Conservation (phyloP, 2,329 filamentous ascomycete species). For the Triangularia verruculosa region DNA sequence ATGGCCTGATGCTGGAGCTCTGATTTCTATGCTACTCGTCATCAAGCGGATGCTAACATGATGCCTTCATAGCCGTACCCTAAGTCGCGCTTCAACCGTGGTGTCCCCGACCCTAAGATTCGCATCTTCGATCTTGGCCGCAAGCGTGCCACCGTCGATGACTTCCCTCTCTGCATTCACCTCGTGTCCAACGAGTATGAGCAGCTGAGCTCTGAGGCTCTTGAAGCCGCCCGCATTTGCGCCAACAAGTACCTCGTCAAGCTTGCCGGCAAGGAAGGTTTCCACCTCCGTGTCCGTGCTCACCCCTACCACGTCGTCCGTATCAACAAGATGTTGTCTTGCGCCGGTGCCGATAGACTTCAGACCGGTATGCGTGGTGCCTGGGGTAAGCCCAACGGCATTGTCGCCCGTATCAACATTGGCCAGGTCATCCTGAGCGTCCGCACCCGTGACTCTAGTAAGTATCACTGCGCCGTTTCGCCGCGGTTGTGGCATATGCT, state of each 20-base stretch:
- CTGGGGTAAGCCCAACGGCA: slow-evolving; percentile 99
- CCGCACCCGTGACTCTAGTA: slow-evolving; percentile 91
- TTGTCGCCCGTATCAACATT: slow-evolving; percentile 99
- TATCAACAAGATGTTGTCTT: slow-evolving; percentile 99
- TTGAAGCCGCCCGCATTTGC: slow-evolving; percentile 99
- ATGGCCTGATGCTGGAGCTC: background rate
- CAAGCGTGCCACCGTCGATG: slow-evolving; percentile 98
- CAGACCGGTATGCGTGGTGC: slow-evolving; percentile 99
- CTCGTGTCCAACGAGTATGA: slow-evolving; percentile 99
- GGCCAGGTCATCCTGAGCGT: slow-evolving; percentile 98
- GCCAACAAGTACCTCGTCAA: slow-evolving; percentile 96
- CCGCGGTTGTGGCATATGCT: slow-evolving; percentile 20
- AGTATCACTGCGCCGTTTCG: slow-evolving; percentile 36
- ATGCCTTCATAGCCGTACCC: slow-evolving; percentile 76
- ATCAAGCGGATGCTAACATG: slow-evolving; percentile 51
- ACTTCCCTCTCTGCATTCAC: slow-evolving; percentile 99
- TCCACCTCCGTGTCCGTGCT: slow-evolving; percentile 76
- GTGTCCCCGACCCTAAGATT: slow-evolving; percentile 83
- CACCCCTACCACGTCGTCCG: slow-evolving; percentile 99
- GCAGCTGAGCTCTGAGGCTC: slow-evolving; percentile 98
- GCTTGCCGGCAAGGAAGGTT: slow-evolving; percentile 68
- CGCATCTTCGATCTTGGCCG: slow-evolving; percentile 98
- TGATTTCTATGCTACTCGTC: background rate
- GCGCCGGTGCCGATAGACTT: slow-evolving; percentile 99
- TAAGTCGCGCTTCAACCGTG: slow-evolving; percentile 99